A percentile compares a stretch with the other conserved stretches of the same genome.
Evolutionary conservation across 371 early-diverging fungal species (phyloP).

Genomic region (Mortierella sp.): DNA sequence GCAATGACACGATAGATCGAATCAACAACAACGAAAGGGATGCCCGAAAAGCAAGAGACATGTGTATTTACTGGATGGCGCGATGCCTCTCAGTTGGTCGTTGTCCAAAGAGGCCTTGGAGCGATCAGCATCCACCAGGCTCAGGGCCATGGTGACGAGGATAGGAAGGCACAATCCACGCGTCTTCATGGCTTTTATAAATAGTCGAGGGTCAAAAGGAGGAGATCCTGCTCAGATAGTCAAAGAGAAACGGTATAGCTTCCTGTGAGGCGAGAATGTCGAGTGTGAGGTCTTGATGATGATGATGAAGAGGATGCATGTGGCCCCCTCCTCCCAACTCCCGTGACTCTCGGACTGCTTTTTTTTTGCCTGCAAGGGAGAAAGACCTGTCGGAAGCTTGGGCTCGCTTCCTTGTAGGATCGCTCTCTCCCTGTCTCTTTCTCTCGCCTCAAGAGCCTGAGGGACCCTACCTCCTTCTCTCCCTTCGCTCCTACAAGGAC

Average conservation of each 20-base stretch:
- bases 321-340: too few relatives aligned
- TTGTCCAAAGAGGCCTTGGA: neutral
- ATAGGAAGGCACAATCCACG: constrained; percentile 16
- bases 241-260: too few relatives aligned
- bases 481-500: neutral
- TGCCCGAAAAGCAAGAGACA: neutral
- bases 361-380: neutral
- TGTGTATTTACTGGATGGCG: constrained; percentile 36
- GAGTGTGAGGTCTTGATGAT: neutral
- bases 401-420: too few relatives aligned
- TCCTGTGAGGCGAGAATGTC: too few relatives aligned
- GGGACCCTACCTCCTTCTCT: too few relatives aligned
- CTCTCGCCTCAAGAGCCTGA: neutral
- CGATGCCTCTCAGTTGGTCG: constrained; percentile 24
- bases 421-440: neutral
- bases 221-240: too few relatives aligned
- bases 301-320: constrained; percentile 3
- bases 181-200: constrained; percentile 20
- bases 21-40: neutral
- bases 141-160: constrained; percentile 22
- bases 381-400: too few relatives aligned
- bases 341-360: neutral
- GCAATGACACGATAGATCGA: neutral
- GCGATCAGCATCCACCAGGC: constrained; percentile 15
- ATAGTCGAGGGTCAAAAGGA: too few relatives aligned